Evolutionary conservation across 192 early-diverging fungal species (phyloP).

Genomic region (Umbelopsis sp.): DNA sequence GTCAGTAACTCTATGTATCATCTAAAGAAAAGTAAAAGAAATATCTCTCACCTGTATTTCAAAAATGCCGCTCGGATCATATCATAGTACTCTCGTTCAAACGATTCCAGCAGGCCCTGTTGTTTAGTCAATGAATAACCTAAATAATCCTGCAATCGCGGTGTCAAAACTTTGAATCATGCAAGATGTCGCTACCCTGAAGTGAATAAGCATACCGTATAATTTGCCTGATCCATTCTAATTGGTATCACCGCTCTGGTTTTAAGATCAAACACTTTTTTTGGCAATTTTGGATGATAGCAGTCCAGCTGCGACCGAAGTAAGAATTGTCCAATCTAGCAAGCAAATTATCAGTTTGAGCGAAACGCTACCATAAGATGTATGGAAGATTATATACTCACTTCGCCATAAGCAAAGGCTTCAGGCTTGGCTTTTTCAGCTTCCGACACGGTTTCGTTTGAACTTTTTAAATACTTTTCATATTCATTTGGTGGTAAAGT

Average conservation of each 20-base stretch:
- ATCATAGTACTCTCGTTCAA: constrained; percentile 93
- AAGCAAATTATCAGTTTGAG: neutral
- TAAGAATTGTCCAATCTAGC: constrained; percentile 68
- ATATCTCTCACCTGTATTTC: constrained; percentile 67
- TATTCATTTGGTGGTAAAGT: constrained; percentile 71
- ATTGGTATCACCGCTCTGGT: constrained; percentile 83
- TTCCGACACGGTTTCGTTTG: constrained; percentile 42
- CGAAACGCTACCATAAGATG: neutral
- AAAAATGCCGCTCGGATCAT: constrained; percentile 91
- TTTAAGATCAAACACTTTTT: constrained; percentile 90
- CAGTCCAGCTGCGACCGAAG: constrained; percentile 93
- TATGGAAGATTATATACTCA: constrained; percentile 10
- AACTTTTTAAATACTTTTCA: constrained; percentile 64
- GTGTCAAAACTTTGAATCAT: neutral
- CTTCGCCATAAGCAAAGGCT: constrained; percentile 66
- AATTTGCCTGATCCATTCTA: constrained; percentile 80
- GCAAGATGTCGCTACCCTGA: neutral
- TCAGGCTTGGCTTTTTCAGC: constrained; percentile 55
- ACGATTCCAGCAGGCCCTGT: constrained; percentile 75
- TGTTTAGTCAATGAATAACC: constrained; percentile 72
- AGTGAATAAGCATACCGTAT: constrained; percentile 48
- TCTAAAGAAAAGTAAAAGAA: neutral
- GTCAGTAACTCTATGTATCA: constrained; percentile 11
- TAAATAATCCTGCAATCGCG: constrained; percentile 41
- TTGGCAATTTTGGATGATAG: constrained; percentile 70